phyloP scores from a whole-genome alignment of 176 grass and related monocot species.

The Leersia perrieri region DNA sequence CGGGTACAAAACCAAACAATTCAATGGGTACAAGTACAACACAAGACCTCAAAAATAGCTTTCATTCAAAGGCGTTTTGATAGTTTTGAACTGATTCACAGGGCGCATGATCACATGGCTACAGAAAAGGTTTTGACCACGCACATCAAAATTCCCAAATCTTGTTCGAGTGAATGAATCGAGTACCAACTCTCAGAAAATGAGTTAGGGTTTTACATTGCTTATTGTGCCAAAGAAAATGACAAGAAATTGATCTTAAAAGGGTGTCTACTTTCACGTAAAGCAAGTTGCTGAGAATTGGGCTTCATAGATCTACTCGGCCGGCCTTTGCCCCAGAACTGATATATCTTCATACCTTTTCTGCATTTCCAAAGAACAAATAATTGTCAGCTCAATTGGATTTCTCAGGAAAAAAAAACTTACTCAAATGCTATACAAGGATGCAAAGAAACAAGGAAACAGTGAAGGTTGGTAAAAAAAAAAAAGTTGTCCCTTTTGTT shows the following conservation, averaged over 20 bases:
- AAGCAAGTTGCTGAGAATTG: neutral
- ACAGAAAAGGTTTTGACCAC: constrained; percentile 14
- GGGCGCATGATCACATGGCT: neutral
- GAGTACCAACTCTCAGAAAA: constrained; percentile 1
- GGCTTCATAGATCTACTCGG: constrained; percentile 39
- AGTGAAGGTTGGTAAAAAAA: no score
- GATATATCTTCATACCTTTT: constrained; percentile 85
- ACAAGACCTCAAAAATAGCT: neutral
- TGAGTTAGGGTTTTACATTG: constrained; percentile 24
- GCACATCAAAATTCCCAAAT: neutral
- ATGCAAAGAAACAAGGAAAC: neutral
- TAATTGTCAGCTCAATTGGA: neutral
- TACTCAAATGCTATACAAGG: neutral
- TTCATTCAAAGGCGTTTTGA: neutral
- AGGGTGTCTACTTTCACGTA: neutral
- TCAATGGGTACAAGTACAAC: no score
- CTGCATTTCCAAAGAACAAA: constrained; percentile 37
- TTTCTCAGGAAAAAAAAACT: neutral
- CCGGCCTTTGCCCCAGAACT: constrained; percentile 72
- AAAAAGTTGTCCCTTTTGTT: no score
- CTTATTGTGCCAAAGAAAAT: constrained; percentile 36
- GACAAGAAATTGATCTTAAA: constrained; percentile 3
- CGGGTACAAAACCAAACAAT: neutral
- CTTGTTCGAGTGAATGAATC: constrained; percentile 10
- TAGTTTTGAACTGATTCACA: neutral